Conservation (phyloP, 2,329 filamentous ascomycete genomes). For the Trichoderma simmonsii region DNA sequence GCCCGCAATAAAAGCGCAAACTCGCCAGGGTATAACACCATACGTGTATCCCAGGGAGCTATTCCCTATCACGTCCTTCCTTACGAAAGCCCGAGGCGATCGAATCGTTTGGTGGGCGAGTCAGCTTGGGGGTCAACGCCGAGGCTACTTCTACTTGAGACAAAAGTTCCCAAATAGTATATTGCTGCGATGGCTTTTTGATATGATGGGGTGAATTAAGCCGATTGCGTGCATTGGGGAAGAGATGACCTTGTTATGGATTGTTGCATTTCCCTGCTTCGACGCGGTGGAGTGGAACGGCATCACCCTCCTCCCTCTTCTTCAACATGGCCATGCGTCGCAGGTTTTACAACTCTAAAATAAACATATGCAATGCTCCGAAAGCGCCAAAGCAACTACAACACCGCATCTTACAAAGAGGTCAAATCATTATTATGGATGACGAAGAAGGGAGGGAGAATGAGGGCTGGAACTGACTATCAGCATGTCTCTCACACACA, state of each 20-base stretch:
- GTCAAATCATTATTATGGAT: not conserved
- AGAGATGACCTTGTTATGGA: not conserved
- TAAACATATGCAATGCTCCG: conserved; percentile 4
- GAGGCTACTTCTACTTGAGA: not conserved
- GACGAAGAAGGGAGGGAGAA: not conserved
- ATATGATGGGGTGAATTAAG: not conserved
- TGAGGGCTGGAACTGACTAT: not conserved
- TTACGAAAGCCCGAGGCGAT: not conserved
- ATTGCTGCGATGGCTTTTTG: not conserved
- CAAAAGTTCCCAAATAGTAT: conserved; percentile 12
- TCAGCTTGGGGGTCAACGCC: conserved; percentile 1
- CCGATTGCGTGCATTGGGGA: not conserved
- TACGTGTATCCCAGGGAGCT: not conserved
- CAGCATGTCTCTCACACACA: not conserved
- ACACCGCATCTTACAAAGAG: not conserved
- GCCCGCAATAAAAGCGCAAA: not conserved
- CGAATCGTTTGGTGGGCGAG: not conserved
- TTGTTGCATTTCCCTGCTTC: not conserved
- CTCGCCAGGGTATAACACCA: conserved; percentile 1
- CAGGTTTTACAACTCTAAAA: not conserved
- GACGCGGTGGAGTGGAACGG: not conserved
- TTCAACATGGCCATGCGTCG: not conserved
- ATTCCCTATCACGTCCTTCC: not conserved
- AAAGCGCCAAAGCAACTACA: not conserved
- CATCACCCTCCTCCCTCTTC: not conserved